phyloP scores from a whole-genome alignment of 2,329 filamentous ascomycete species.

The Metarhizium album region DNA sequence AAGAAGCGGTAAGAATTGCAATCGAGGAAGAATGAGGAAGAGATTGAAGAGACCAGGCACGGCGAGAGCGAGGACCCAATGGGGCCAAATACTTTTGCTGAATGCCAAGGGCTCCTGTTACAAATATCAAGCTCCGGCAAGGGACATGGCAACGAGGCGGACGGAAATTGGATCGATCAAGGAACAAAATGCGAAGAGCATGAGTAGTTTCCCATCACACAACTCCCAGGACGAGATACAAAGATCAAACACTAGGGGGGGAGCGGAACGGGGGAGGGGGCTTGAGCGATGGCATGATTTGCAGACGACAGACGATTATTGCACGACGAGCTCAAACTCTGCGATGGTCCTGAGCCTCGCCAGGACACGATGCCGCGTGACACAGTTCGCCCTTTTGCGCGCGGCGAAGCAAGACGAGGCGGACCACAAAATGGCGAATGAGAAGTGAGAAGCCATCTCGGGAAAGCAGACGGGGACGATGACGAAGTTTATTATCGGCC shows the following conservation, averaged over 20 bases:
- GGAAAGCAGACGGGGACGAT: no score
- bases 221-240: not conserved
- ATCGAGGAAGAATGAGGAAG: conserved; percentile 29
- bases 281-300: not conserved
- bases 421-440: no score
- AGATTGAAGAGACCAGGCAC: conserved; percentile 35
- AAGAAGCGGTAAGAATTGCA: conserved; percentile 11
- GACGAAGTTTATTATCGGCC: no score
- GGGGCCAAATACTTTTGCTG: conserved; percentile 19
- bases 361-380: no score
- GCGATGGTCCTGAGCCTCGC: not conserved
- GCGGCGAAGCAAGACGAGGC: no score
- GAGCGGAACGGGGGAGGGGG: not conserved
- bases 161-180: no score
- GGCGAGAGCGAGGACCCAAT: conserved; percentile 22
- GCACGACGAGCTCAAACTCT: not conserved
- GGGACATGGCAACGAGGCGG: conserved; percentile 21
- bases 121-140: conserved; percentile 20
- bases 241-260: not conserved
- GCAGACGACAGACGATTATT: not conserved
- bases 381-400: no score
- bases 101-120: conserved; percentile 30
- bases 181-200: no score
- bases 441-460: no score
- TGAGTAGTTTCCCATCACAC: not conserved